phyloP scores from a whole-genome alignment of 208 protist species.

The Trypanosoma mega region DNA sequence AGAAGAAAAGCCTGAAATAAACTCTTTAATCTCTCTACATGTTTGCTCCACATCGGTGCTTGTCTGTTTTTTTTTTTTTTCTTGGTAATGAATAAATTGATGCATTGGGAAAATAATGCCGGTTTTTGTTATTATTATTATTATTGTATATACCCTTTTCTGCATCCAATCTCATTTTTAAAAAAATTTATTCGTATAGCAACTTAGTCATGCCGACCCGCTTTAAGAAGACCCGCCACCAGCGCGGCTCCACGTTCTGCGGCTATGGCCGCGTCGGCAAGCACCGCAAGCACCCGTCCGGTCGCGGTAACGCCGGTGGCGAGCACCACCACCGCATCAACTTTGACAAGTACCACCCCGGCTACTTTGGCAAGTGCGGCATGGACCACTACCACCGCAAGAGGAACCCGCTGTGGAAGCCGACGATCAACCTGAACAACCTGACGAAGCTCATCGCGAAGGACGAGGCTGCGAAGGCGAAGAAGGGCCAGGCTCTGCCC shows the following conservation, averaged over 20 bases:
- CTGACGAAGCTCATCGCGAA: conserved; percentile 97
- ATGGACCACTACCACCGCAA: conserved; percentile 98
- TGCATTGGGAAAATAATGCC: too few relatives aligned
- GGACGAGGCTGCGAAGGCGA: conserved; percentile 76
- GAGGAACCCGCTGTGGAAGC: conserved; percentile 93
- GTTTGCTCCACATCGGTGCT: too few relatives aligned
- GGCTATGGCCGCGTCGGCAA: conserved; percentile 97
- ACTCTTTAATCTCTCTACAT: too few relatives aligned
- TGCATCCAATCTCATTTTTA: conserved; percentile 15
- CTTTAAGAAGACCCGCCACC: conserved; percentile 92
- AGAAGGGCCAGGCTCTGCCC: conserved; percentile 90
- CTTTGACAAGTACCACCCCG: conserved; percentile 99
- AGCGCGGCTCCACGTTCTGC: conserved; percentile 90
- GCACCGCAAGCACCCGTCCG: conserved; percentile 99
- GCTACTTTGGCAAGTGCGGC: conserved; percentile 99
- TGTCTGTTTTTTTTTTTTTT: too few relatives aligned
- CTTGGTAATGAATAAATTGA: too few relatives aligned
- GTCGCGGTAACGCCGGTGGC: conserved; percentile 99
- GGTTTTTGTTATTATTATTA: too few relatives aligned
- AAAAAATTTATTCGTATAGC: too few relatives aligned
- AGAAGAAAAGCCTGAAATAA: too few relatives aligned
- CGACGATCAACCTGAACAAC: conserved; percentile 99
- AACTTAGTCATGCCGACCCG: conserved; percentile 81
- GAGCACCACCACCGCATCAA: conserved; percentile 99
- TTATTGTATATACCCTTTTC: conserved; percentile 9